Evolutionary conservation across 805 yeast genomes (phyloP).

Genomic region (Candida saitoana): DNA sequence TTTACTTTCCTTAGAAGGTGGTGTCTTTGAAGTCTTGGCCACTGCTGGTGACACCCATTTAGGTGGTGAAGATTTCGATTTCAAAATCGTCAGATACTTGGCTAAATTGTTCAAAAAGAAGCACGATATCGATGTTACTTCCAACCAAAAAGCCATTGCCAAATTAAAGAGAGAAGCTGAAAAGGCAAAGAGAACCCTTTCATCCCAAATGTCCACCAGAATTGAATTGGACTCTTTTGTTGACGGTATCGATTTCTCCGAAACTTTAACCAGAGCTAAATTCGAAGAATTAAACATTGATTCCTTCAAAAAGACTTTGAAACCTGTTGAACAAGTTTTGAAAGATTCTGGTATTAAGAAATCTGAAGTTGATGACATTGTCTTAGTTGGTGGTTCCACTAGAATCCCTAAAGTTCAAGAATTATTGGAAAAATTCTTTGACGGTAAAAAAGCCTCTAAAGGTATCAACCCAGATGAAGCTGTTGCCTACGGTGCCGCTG

Average conservation of each 20-base stretch:
- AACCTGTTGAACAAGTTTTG: conserved; percentile 46
- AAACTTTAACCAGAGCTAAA: conserved; percentile 44
- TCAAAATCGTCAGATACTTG: conserved; percentile 41
- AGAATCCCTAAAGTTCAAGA: conserved; percentile 50
- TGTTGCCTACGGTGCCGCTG: conserved; percentile 76
- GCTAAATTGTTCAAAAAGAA: conserved; percentile 43
- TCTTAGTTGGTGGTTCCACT: conserved; percentile 48
- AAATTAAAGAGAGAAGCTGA: conserved; percentile 48
- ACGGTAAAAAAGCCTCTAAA: conserved; percentile 50
- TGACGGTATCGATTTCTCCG: conserved; percentile 47
- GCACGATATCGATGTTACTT: conserved; percentile 39
- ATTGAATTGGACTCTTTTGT: conserved; percentile 46
- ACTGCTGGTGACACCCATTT: conserved; percentile 50
- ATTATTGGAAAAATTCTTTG: conserved; percentile 48
- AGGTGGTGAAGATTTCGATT: conserved; percentile 50
- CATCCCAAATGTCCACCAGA: conserved; percentile 40
- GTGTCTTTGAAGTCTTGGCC: conserved; percentile 46
- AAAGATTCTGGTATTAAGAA: conserved; percentile 44
- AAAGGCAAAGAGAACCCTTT: conserved; percentile 47
- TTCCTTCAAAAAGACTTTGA: conserved; percentile 42
- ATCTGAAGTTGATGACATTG: conserved; percentile 44
- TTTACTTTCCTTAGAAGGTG: conserved; percentile 51
- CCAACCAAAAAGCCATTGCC: conserved; percentile 40
- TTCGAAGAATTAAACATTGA: conserved; percentile 46
- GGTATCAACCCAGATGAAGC: conserved; percentile 50